A percentile compares a stretch with the other conserved stretches of the same genome.
Conservation (phyloP, 2,329 filamentous ascomycete genomes). For the Scedosporium boydii region DNA sequence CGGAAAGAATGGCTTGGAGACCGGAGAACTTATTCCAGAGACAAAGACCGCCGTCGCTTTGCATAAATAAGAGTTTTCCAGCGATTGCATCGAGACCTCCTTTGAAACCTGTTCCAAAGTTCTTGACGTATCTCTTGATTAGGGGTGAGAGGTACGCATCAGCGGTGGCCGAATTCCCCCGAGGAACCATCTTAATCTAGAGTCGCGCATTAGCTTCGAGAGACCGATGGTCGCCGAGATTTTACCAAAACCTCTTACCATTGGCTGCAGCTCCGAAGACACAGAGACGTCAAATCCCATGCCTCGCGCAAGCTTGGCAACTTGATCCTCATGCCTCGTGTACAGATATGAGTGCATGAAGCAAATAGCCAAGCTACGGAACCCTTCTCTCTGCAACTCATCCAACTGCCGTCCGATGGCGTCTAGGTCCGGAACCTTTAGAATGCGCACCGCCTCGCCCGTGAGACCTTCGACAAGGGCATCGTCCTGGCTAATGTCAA, state of each 20-base stretch:
- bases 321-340: constrained; percentile 44
- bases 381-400: constrained; percentile 49
- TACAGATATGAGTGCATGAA: constrained; percentile 62
- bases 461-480: no score
- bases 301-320: constrained; percentile 23
- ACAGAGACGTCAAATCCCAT: constrained; percentile 21
- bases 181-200: constrained; percentile 71
- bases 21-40: constrained; percentile 25
- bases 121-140: constrained; percentile 61
- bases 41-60: constrained; percentile 18
- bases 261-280: constrained; percentile 28
- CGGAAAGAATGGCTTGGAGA: constrained; percentile 59
- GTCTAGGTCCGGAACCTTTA: constrained; percentile 46
- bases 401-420: constrained; percentile 48
- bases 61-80: constrained; percentile 13
- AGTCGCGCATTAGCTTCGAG: no score
- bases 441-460: constrained; percentile 57
- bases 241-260: no score
- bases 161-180: constrained; percentile 68
- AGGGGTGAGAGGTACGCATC: constrained; percentile 74
- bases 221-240: no score
- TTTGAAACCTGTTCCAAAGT: neutral
- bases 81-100: neutral
- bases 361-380: constrained; percentile 44
- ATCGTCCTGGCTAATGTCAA: no score